Conservation (phyloP, 805 yeast species). For the Zygoascus biomembranicola region DNA sequence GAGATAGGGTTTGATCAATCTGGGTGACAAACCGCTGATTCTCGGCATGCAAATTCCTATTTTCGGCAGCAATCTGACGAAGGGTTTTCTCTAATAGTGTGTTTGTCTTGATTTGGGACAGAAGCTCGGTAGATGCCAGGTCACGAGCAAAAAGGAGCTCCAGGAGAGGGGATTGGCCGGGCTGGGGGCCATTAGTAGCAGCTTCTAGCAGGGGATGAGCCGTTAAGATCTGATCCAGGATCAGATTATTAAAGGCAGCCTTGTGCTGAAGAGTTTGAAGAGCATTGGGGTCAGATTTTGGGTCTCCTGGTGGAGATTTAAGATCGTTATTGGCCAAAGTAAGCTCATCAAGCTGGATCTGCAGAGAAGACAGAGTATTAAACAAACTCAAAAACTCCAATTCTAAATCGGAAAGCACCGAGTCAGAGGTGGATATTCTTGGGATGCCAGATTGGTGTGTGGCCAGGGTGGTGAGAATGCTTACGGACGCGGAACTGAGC, state of each 20-base stretch:
- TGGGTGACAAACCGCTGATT: constrained; percentile 3
- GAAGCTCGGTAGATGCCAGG: background rate
- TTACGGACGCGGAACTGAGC: constrained; percentile 2
- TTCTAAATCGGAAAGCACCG: constrained; percentile 7
- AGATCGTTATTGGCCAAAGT: background rate
- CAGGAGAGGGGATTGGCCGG: constrained; percentile 2
- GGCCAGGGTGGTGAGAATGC: constrained; percentile 1
- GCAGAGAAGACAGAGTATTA: background rate
- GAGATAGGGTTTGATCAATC: background rate
- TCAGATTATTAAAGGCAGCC: background rate
- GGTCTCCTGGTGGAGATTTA: background rate
- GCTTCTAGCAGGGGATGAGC: constrained; percentile 2
- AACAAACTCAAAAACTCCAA: constrained; percentile 4
- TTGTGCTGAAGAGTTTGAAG: background rate
- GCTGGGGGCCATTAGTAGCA: constrained; percentile 1
- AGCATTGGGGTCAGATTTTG: background rate
- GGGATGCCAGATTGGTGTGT: constrained; percentile 11
- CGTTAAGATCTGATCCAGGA: constrained; percentile 1
- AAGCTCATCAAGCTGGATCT: constrained; percentile 1
- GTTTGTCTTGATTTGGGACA: background rate
- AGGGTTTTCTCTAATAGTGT: background rate
- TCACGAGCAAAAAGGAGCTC: constrained; percentile 3
- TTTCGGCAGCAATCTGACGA: background rate
- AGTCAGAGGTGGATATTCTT: constrained; percentile 1
- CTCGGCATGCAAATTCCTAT: background rate